phyloP scores from a whole-genome alignment of 805 yeast species.

The Nakazawaea wickerhamii region DNA sequence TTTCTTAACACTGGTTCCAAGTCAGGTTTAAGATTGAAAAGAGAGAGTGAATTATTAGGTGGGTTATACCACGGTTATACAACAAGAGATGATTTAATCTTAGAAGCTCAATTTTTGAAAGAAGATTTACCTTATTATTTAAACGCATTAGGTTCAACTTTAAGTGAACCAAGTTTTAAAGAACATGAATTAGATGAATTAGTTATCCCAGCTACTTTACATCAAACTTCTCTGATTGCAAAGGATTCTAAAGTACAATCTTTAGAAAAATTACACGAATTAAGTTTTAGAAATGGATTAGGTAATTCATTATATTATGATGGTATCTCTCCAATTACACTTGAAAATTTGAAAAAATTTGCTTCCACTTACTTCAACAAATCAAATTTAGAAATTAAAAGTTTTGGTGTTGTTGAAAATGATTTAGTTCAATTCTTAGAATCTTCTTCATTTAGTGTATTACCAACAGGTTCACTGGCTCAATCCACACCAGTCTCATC shows the following conservation, averaged over 20 bases:
- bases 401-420: constrained; percentile 63
- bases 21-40: constrained; percentile 86
- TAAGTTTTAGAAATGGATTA: constrained; percentile 81
- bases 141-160: constrained; percentile 71
- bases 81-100: constrained; percentile 81
- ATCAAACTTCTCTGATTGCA: constrained; percentile 52
- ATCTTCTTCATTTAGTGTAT: constrained; percentile 57
- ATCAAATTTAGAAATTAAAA: constrained; percentile 66
- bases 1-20: constrained; percentile 78
- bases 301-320: constrained; percentile 80
- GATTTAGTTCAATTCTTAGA: constrained; percentile 66
- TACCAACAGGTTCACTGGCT: constrained; percentile 57
- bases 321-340: constrained; percentile 48
- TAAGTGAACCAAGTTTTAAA: constrained; percentile 67
- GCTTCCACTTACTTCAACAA: constrained; percentile 65
- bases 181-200: constrained; percentile 80
- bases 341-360: constrained; percentile 61
- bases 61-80: constrained; percentile 61
- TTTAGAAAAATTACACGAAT: constrained; percentile 70
- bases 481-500: constrained; percentile 34
- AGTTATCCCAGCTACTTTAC: constrained; percentile 71
- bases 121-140: constrained; percentile 91
- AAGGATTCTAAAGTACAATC: constrained; percentile 54
- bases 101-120: constrained; percentile 77
- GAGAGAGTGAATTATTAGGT: constrained; percentile 93